Base-by-base conservation (phyloP, 345 rosid species). In the Psidium guajava region DNA sequence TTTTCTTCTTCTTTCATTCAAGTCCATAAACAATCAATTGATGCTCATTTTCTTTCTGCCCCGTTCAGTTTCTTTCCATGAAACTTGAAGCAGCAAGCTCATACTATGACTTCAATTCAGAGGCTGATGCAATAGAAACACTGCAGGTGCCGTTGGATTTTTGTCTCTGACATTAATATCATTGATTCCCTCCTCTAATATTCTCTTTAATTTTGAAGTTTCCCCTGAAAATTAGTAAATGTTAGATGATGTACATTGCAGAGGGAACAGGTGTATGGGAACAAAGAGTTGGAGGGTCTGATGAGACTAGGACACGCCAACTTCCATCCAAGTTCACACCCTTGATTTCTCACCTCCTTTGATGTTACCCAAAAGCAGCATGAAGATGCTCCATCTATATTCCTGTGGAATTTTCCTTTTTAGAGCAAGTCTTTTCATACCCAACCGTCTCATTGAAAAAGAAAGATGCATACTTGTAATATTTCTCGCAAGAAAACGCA, bases 61-160 rank as follows among this genome's bases (percentile, higher is more conserved):
- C 44, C 40, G 77, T 83, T 47, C 94, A 96, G 98, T 96, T 95
- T 88, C 91, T 96, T 36, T 96, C 98, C 0, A 92, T 95, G 97
- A 95, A 94, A 88, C 94, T 94, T 20, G 90, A 92, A 8, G 93
- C 92, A 85, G 97, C 97, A 83, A 92, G 96, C 90, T 87, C 91
- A 69, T 92, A 85, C 59, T 92, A 93, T 85, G 95, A 94, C 85
- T 92, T 94, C 89, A 94, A 91, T 83, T 91, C 95, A 57, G 97
- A 94, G 85, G 81, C 93, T 47, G 93, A 94, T 84, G 94, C 82
- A 80, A 81, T 93, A 22, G 97, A 93, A 83, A 85, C 89, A 88
- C 83, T 92, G 90, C 93, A 91, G 91, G 91, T 89, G 49, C 11
- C 11, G 52, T 42, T 24, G 15, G 25, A 22, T 42, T 15, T 54